A percentile compares a stretch with the other conserved stretches of the same genome.
Evolutionary conservation across 306 rosid genomes (phyloP).

Genomic region (Cicer arietinum): DNA sequence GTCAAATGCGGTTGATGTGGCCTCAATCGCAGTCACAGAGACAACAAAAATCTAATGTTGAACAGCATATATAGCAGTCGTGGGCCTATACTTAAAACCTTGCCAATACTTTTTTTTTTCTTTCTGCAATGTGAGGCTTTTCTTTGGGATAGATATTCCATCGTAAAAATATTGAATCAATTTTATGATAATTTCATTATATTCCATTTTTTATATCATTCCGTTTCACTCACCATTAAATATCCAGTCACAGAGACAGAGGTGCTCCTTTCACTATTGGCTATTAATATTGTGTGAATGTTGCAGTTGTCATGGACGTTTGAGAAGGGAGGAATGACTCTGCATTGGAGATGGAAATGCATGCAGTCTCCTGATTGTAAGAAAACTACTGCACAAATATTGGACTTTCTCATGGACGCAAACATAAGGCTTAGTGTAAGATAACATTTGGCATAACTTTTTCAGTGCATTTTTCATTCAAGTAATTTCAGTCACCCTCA

Average conservation of each 20-base stretch:
- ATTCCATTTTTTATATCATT: background rate
- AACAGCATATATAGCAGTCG: background rate
- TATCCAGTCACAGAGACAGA: background rate
- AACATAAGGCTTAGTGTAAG: slow-evolving; percentile 85
- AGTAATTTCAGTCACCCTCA: background rate
- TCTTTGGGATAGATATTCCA: background rate
- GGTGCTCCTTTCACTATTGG: slow-evolving; percentile 1
- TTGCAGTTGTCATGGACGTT: slow-evolving; percentile 87
- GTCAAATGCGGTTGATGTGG: background rate
- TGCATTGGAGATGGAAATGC: slow-evolving; percentile 93
- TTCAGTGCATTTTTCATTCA: background rate
- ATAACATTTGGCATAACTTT: slow-evolving; percentile 48
- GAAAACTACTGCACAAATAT: slow-evolving; percentile 64
- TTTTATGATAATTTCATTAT: background rate
- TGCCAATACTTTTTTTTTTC: background rate
- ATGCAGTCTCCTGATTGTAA: slow-evolving; percentile 62
- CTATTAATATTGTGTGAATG: slow-evolving; percentile 19
- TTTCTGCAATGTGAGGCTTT: background rate
- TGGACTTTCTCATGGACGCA: slow-evolving; percentile 89
- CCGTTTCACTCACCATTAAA: background rate
- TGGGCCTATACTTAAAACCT: background rate
- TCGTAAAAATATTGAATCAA: background rate
- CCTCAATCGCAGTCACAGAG: background rate
- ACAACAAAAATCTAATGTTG: background rate
- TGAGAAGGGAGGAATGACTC: slow-evolving; percentile 81